Evolutionary conservation across 257 asterid genomes (phyloP).

Genomic region (Ophiorrhiza pumila): DNA sequence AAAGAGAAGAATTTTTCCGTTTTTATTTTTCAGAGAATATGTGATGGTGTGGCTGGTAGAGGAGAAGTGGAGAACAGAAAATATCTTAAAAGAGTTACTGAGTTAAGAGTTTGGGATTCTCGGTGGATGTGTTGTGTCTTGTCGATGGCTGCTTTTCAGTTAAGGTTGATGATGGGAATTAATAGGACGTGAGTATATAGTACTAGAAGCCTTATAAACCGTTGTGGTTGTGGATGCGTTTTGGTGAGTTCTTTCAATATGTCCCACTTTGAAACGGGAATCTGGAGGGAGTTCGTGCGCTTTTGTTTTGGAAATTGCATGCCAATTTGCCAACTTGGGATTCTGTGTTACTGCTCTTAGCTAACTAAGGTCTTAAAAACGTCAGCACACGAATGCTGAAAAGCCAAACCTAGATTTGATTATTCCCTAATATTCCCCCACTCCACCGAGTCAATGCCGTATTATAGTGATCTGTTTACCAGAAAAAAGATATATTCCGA

Average conservation of each 20-base stretch:
- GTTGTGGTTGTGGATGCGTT: not conserved
- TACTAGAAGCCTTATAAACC: too few relatives aligned
- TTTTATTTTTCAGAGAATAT: not conserved
- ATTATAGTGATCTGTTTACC: too few relatives aligned
- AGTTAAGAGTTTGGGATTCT: too few relatives aligned
- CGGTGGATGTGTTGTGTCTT: not conserved
- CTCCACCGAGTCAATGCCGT: too few relatives aligned
- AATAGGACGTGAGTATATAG: too few relatives aligned
- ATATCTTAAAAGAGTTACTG: not conserved
- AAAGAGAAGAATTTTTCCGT: not conserved
- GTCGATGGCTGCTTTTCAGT: not conserved
- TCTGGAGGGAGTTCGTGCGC: slow-evolving; percentile 4
- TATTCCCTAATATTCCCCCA: too few relatives aligned
- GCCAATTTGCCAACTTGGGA: not conserved
- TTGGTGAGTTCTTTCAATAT: not conserved
- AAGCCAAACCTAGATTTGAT: too few relatives aligned
- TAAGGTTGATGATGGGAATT: not conserved
- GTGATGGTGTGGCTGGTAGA: not conserved
- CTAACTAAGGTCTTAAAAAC: not conserved
- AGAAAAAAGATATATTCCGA: too few relatives aligned
- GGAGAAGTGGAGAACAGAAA: not conserved
- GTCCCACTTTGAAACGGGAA: slow-evolving; percentile 13
- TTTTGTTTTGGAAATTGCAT: not conserved
- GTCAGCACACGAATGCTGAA: not conserved
- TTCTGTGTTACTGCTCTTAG: not conserved